These are phyloP conservation scores for Pythium biforme DNA, from an alignment of 352 stramenopile species.

Conservation along the genomic window DNA sequence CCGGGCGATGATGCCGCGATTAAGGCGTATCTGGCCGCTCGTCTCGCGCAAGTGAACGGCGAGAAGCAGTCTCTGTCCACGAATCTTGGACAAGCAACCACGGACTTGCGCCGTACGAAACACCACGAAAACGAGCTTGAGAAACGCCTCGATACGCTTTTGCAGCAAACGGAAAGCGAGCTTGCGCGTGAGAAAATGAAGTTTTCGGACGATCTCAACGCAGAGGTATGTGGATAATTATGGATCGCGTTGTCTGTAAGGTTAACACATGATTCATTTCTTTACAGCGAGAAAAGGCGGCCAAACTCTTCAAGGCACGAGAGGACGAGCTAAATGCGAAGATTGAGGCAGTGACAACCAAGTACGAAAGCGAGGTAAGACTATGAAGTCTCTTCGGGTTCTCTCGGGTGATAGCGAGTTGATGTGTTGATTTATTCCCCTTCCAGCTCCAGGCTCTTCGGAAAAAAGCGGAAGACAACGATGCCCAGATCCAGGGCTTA, in stretches of 20 bases:
- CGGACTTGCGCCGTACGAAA: conserved; percentile 40
- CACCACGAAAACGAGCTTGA: conserved; percentile 45
- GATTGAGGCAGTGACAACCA: conserved; percentile 49
- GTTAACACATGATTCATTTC: no score
- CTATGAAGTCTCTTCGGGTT: background rate
- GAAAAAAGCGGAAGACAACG: conserved; percentile 43
- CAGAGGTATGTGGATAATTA: conserved; percentile 31
- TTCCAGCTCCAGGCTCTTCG: conserved; percentile 47
- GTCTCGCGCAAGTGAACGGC: conserved; percentile 79
- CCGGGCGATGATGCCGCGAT: conserved; percentile 86
- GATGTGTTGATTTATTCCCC: no score
- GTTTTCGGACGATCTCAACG: conserved; percentile 65
- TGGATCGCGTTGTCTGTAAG: no score
- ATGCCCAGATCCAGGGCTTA: conserved; percentile 52
- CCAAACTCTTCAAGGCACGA: conserved; percentile 45
- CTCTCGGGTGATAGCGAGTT: no score
- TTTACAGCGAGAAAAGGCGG: conserved; percentile 45
- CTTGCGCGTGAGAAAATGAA: conserved; percentile 66
- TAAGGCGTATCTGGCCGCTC: conserved; percentile 89
- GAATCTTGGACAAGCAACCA: conserved; percentile 45
- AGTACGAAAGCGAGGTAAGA: conserved; percentile 69
- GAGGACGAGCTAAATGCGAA: conserved; percentile 70
- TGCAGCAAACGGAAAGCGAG: conserved; percentile 53
- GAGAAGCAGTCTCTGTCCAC: conserved; percentile 43
- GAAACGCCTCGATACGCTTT: conserved; percentile 49